phyloP scores from a whole-genome alignment of 306 rosid genomes.

The Lotus japonicus region DNA sequence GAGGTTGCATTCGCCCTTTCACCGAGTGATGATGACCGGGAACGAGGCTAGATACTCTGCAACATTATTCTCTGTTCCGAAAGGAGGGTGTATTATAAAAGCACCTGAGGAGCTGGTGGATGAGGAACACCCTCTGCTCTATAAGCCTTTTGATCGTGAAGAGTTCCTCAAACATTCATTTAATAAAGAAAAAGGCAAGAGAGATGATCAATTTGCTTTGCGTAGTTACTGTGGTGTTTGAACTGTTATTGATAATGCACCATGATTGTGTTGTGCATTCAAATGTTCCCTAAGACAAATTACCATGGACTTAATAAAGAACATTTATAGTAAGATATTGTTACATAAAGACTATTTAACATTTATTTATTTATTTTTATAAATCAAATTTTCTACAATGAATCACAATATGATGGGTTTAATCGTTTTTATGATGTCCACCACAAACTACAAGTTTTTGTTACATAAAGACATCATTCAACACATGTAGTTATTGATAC shows the following conservation, averaged over 20 bases:
- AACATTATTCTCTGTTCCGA: conserved; percentile 60
- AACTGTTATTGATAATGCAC: background rate
- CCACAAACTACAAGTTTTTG: no score
- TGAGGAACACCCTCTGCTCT: conserved; percentile 62
- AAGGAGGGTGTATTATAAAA: conserved; percentile 39
- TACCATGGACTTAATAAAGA: conserved; percentile 2
- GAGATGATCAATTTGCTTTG: conserved; percentile 34
- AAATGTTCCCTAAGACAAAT: background rate
- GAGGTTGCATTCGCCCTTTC: conserved; percentile 48
- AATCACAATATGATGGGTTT: no score
- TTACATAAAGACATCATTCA: no score
- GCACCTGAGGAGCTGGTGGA: conserved; percentile 65
- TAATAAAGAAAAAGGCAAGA: conserved; percentile 42
- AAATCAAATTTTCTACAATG: no score
- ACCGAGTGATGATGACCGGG: no score
- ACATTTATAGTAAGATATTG: no score
- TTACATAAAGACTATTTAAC: no score
- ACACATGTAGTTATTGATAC: no score
- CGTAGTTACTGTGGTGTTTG: conserved; percentile 52
- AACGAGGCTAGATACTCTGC: conserved; percentile 51
- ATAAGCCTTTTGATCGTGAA: conserved; percentile 54
- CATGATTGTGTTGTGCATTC: background rate
- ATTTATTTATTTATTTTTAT: no score
- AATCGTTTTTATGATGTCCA: no score
- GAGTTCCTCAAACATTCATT: conserved; percentile 40